Evolutionary conservation across 306 rosid genomes (phyloP).

Genomic region (Quercus suber): DNA sequence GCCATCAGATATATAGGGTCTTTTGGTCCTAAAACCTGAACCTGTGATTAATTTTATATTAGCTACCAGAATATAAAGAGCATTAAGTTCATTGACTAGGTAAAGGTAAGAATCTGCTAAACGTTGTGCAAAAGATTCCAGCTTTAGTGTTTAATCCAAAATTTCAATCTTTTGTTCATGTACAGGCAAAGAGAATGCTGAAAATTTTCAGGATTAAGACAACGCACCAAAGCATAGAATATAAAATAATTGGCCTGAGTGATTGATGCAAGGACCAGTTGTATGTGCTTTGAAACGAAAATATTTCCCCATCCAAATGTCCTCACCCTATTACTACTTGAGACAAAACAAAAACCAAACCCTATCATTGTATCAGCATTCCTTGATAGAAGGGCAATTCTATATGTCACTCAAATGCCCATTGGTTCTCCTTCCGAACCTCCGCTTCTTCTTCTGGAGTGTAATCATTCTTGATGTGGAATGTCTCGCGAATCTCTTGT

Average conservation of each 20-base stretch:
- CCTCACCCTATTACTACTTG: neutral
- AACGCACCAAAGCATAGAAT: constrained; percentile 56
- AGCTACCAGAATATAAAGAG: too few species aligned
- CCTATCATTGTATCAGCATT: too few species aligned
- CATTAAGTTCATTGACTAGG: constrained; percentile 3
- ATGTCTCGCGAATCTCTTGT: constrained; percentile 54
- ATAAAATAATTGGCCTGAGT: constrained; percentile 73
- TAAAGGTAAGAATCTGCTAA: neutral
- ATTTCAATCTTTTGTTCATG: constrained; percentile 16
- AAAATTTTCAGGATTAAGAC: constrained; percentile 71
- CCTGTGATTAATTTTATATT: too few species aligned
- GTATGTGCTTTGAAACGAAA: neutral
- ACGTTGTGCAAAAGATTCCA: constrained; percentile 17
- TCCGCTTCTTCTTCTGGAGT: constrained; percentile 63
- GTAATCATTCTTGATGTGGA: constrained; percentile 66
- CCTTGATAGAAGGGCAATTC: too few species aligned
- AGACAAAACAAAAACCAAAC: too few species aligned
- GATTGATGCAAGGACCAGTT: constrained; percentile 57
- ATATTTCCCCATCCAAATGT: constrained; percentile 1
- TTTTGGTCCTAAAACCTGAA: too few species aligned
- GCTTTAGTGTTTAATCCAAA: constrained; percentile 10
- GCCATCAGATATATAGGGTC: too few species aligned
- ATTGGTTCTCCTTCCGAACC: constrained; percentile 63
- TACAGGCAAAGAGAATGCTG: constrained; percentile 80
- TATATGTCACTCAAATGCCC: constrained; percentile 51